Evolutionary conservation across 148 eudicot genomes (phyloP), one percentile per base, ranked within the genome.

Genomic region (Arctostaphylos glauca): DNA sequence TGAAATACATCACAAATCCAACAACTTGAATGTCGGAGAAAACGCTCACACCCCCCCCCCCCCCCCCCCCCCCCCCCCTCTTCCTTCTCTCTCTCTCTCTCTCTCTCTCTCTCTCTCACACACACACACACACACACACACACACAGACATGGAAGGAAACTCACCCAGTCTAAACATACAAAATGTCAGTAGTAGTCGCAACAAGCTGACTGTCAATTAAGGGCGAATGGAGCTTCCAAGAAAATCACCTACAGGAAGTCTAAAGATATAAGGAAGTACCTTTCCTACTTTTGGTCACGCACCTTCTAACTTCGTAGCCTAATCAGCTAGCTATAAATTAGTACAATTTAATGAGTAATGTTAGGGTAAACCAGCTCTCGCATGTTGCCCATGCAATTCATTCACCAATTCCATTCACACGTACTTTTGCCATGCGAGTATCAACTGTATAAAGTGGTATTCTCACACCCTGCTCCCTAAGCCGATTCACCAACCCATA

Each of bases 401-500:
- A 84, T 25, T 84, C 82, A 16, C 55, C 79, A 41, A 44, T 53
- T 79, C 83, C 80, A 75, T 86, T 87, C 25, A 73, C 77, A 62
- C 81, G 64, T 77, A 77, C 10, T 52, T 68, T 60, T 19, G 31
- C 81, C 9, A 2, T 41, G 47, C 48, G n/a, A 59, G 46, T 66
- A 31, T 87, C 87, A 81, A 90, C 91, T 66, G 73, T 9, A 67
- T 88, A 91, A 46, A 96, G 92, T 0, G 99, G 97, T 80, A 91
- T 91, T 82, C 85, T 89, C 31, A 84, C 90, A 7, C 89, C 94
- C 38, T 92, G 92, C 81, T 89, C 86, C 74, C 92, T 90, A 62
- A 94, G 91, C 79, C 82, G 90, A 81, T 92, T 89, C 55, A 94
- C 92, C 85, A 92, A 49, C 64, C 80, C 88, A 83, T 93, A 90